Evolutionary conservation across 2,329 filamentous ascomycete genomes (phyloP), one percentile per base, ranked within the genome.

Genomic region (Aspergillus sp.): DNA sequence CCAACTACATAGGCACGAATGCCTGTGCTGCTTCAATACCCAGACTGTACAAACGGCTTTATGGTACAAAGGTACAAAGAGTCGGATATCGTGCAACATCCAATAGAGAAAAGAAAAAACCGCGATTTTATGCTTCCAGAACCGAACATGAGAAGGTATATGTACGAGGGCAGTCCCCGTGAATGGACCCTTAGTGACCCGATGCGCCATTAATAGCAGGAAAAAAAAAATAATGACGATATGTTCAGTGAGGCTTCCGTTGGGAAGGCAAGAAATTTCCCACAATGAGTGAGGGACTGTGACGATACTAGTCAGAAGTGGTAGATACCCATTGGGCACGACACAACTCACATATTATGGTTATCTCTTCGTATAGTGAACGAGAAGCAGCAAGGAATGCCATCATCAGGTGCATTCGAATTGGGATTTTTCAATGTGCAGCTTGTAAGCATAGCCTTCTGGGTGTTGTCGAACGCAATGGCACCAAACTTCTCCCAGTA

Each of bases 401-500:
- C 85, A 17, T 88, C 84, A 49, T 88, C 83, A 34, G 59, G 47
- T 3, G 87, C 85, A 55, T 85, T 83, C 3, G 88, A 85, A 55
- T 85, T 83, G 3, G 89, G 92, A 60, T 86, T 92, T 72, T 96
- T 96, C 56, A 99, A 76, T 10, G 89, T 88, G 69, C 94, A 99
- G 60, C 89, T 93, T 19, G 94, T 99, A 61, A 99, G 78, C 65
- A 99, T 90, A 19, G 93, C 95, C 70, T 99, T 96, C 69, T 97
- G 94, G 9, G 85, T 87, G 52, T 88, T 85, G 68, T 99, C 94
- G 72, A 99, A 99, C 9, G 94, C 95, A 64, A 99, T 97, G 4
- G 91, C 93, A 47, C 93, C 92, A 67, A 99, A 99, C 66, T 99
- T 96, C 73, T 99, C 94, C 94, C 94, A 99, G 67, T 99, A 99